Evolutionary conservation across 2,329 filamentous ascomycete species (phyloP).

Genomic region (Cytospora schulzeri): DNA sequence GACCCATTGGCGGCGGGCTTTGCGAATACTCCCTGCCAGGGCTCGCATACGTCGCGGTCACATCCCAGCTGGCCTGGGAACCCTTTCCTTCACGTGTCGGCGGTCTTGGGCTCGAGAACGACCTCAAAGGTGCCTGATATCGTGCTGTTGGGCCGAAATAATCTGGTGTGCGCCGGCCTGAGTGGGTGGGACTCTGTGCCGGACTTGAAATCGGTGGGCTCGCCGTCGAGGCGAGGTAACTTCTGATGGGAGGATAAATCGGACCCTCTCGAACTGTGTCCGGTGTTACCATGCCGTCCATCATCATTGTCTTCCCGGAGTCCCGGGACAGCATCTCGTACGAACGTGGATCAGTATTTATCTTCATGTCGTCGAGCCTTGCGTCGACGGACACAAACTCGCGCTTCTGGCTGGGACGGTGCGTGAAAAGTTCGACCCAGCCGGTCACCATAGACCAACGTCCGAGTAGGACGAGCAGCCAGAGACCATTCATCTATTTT

Average conservation of each 20-base stretch:
- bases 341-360: slow-evolving; percentile 59
- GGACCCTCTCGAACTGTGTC: slow-evolving; percentile 35
- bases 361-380: slow-evolving; percentile 57
- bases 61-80: slow-evolving; percentile 47
- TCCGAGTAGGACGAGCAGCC: slow-evolving; percentile 79
- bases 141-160: slow-evolving; percentile 58
- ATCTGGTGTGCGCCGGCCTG: slow-evolving; percentile 53
- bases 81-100: slow-evolving; percentile 36
- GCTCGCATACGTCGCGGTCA: slow-evolving; percentile 43
- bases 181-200: slow-evolving; percentile 29
- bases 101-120: slow-evolving; percentile 58
- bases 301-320: slow-evolving; percentile 45
- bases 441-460: slow-evolving; percentile 83
- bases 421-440: slow-evolving; percentile 70
- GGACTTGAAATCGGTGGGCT: slow-evolving; percentile 23
- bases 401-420: slow-evolving; percentile 56
- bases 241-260: slow-evolving; percentile 30
- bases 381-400: slow-evolving; percentile 93
- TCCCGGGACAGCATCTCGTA: slow-evolving; percentile 79
- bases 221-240: slow-evolving; percentile 27
- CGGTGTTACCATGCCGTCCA: slow-evolving; percentile 54
- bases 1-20: slow-evolving; percentile 17
- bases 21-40: slow-evolving; percentile 30
- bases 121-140: slow-evolving; percentile 57
- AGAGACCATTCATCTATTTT: slow-evolving; percentile 75